Base-by-base conservation (phyloP, 192 early-diverging fungal species). In the Haplosporangium gracile region DNA sequence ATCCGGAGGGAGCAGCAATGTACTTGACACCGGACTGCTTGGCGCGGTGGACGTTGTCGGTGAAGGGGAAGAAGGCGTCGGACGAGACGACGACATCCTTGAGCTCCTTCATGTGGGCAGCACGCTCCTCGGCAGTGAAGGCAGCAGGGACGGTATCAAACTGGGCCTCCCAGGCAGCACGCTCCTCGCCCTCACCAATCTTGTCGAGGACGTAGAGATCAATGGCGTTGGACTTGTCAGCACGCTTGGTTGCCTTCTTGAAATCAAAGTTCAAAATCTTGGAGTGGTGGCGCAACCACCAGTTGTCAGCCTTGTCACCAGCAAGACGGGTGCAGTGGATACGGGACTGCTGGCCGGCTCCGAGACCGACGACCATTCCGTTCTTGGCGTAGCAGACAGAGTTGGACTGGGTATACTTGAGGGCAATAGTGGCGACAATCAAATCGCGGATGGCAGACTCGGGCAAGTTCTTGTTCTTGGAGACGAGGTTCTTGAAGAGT, bases 31-130 rank as follows among this genome's bases (percentile, higher is more conserved):
- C 98, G 36, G 94, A 94, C 88, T 94, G 89, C 47, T 91, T 90
- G 38, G 94, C 98, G 68, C 98, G 91, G 81, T 97, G 94, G 69
- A 99, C 91, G 82, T 98, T 99, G 90, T 99, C 98, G 7, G 95
- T 91, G 93, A 99, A 99, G 77, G 98, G 98, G 96, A 99, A 99
- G 94, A 99, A 99, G 38, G 98, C 98, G 88, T 99, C 98, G n/a
- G 96, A 97, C 5, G 95, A 93, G 24, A 99, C 89, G 15, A 96
- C 96, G 29, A 99, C 94, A 75, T 92, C 96, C 22, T 72, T 88
- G 55, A 97, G 89, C 79, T 91, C 72, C 65, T 89, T 85, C 90
- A 96, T 93, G 89, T 96, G 96, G 75, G 90, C 93, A 47, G 90
- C 90, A 78, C 96, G 95, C 88, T 98, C 97, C 42, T 92, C 93